phyloP scores from a whole-genome alignment of 257 asterid species.

The Asclepias syriaca region DNA sequence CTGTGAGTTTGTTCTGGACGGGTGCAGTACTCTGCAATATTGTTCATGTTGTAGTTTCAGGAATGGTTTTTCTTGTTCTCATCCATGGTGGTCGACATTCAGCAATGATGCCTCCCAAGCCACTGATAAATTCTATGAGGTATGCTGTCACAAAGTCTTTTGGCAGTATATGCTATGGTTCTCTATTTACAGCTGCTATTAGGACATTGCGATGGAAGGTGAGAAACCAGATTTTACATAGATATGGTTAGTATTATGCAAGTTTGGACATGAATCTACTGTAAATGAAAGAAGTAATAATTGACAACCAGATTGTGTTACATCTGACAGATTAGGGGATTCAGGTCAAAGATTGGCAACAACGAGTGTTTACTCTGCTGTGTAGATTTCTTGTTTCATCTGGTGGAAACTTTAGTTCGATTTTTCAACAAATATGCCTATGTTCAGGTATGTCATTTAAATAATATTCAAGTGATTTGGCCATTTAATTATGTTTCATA shows the following conservation, averaged over 20 bases:
- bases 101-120: constrained; percentile 81
- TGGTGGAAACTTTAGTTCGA: constrained; percentile 91
- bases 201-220: constrained; percentile 98
- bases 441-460: constrained; percentile 65
- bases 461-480: background rate
- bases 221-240: constrained; percentile 13
- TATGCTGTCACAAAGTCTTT: constrained; percentile 85
- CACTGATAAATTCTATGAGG: constrained; percentile 55
- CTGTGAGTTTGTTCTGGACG: constrained; percentile 94
- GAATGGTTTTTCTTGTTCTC: constrained; percentile 87
- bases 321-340: constrained; percentile 75
- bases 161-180: constrained; percentile 98
- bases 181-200: constrained; percentile 96
- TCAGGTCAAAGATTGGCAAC: constrained; percentile 91
- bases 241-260: constrained; percentile 10
- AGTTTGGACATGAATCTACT: constrained; percentile 7
- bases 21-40: constrained; percentile 93
- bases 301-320: constrained; percentile 14
- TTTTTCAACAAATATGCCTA: constrained; percentile 97
- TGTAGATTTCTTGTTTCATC: constrained; percentile 86
- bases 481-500: background rate
- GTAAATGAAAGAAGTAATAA: constrained; percentile 8
- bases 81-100: constrained; percentile 80
- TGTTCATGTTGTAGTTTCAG: constrained; percentile 88
- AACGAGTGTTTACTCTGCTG: constrained; percentile 96